Evolutionary conservation across 2,329 filamentous ascomycete species (phyloP).

Genomic region (Myriangium duriaei): DNA sequence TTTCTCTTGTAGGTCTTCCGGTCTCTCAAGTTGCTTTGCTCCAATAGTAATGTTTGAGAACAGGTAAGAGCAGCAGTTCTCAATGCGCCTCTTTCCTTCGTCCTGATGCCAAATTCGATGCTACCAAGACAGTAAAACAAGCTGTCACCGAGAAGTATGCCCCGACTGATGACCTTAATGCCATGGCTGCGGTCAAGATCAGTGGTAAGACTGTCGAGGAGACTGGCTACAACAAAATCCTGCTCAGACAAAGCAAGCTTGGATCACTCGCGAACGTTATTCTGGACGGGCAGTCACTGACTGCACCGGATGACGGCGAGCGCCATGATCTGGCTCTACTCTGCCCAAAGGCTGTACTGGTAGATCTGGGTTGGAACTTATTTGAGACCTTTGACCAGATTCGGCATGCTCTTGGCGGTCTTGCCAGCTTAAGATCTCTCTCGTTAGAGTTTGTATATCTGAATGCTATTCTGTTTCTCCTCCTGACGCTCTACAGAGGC

Average conservation of each 20-base stretch:
- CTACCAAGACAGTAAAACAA: slow-evolving; percentile 59
- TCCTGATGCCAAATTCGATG: slow-evolving; percentile 57
- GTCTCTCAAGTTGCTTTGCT: slow-evolving; percentile 8
- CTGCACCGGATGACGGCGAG: slow-evolving; percentile 10
- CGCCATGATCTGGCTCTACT: slow-evolving; percentile 39
- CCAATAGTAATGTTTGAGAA: slow-evolving; percentile 9
- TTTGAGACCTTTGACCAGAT: slow-evolving; percentile 1
- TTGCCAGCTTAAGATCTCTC: slow-evolving; percentile 47
- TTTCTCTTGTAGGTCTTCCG: slow-evolving; percentile 60
- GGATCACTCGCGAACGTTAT: slow-evolving; percentile 69
- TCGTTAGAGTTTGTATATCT: slow-evolving; percentile 52
- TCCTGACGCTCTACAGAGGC: slow-evolving; percentile 39
- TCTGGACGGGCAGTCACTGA: slow-evolving; percentile 53
- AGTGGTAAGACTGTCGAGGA: slow-evolving; percentile 79
- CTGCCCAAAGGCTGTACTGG: slow-evolving; percentile 51
- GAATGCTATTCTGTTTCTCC: background rate
- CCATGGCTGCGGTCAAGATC: slow-evolving; percentile 53
- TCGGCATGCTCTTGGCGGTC: background rate
- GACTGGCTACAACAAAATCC: slow-evolving; percentile 89
- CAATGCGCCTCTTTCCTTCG: slow-evolving; percentile 81
- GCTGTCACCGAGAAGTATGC: slow-evolving; percentile 79
- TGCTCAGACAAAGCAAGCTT: slow-evolving; percentile 63
- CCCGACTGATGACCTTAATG: slow-evolving; percentile 29
- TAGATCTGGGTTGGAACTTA: slow-evolving; percentile 59
- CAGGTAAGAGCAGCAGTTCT: slow-evolving; percentile 49